Evolutionary conservation across 2,329 filamentous ascomycete species (phyloP).

Genomic region (Pestalotiopsis sp.): DNA sequence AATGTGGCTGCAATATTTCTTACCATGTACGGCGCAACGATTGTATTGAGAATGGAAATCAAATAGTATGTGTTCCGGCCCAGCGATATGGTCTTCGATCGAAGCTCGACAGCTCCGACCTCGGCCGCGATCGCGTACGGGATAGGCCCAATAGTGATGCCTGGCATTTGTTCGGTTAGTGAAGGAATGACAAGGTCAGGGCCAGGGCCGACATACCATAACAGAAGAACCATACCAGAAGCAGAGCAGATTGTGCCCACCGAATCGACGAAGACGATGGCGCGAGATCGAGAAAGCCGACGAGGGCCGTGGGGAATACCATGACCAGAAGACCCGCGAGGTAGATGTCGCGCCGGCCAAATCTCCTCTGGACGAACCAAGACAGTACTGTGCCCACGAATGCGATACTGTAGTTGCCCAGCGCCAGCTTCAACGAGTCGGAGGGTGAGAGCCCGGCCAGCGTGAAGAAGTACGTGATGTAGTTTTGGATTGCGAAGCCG

Average conservation of each 20-base stretch:
- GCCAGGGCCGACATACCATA: background rate
- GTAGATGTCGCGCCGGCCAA: background rate
- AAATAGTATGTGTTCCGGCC: background rate
- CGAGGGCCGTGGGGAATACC: background rate
- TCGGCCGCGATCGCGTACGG: background rate
- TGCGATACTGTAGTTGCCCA: background rate
- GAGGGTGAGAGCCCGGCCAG: background rate
- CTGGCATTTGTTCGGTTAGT: background rate
- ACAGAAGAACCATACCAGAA: background rate
- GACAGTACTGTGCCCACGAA: background rate
- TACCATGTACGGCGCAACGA: background rate
- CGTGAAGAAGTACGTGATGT: background rate
- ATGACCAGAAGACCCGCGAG: background rate
- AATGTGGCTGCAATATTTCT: background rate
- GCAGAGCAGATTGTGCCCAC: background rate
- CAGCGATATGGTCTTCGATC: background rate
- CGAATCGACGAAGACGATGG: background rate
- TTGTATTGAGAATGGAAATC: background rate
- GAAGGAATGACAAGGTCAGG: background rate
- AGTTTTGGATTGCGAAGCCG: background rate
- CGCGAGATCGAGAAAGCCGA: background rate
- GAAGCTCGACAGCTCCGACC: background rate
- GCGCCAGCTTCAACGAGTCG: background rate
- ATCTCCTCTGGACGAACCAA: background rate
- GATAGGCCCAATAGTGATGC: background rate